Conservation (phyloP, 352 stramenopile species). For the Pythium vanterpoolii region DNA sequence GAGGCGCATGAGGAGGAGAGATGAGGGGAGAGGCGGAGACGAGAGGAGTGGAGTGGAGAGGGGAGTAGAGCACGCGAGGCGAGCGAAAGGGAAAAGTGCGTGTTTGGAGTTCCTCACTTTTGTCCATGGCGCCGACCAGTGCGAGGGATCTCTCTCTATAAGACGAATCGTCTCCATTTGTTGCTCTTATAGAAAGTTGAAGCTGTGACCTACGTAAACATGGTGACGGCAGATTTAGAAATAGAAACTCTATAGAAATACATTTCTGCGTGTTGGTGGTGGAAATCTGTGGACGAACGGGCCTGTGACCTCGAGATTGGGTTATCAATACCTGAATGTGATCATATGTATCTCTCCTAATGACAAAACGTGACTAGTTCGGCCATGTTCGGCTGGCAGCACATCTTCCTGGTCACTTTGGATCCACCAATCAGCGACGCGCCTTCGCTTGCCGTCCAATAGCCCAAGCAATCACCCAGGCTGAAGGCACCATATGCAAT, state of each 20-base stretch:
- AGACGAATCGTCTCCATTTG: slow-evolving; percentile 15
- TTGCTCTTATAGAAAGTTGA: slow-evolving; percentile 28
- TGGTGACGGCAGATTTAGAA: neutral
- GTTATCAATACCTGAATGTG: slow-evolving; percentile 2
- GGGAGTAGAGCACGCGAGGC: neutral
- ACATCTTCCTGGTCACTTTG: slow-evolving; percentile 10
- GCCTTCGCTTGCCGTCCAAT: neutral
- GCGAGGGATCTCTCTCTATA: slow-evolving; percentile 11
- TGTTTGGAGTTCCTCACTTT: slow-evolving; percentile 11
- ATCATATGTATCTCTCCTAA: neutral
- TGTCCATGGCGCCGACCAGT: neutral
- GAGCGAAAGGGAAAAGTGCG: neutral
- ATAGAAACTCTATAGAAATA: slow-evolving; percentile 26
- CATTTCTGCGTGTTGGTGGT: slow-evolving; percentile 16
- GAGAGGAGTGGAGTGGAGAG: neutral
- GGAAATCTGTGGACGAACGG: slow-evolving; percentile 24
- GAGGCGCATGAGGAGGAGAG: slow-evolving; percentile 15
- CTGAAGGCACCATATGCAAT: neutral
- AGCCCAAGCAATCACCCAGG: neutral
- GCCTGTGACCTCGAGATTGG: slow-evolving; percentile 6
- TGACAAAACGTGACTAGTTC: neutral
- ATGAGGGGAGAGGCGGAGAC: neutral
- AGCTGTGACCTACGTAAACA: slow-evolving; percentile 10
- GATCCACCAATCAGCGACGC: slow-evolving; percentile 4
- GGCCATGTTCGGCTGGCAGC: neutral